A percentile compares a stretch with the other conserved stretches of the same genome.
Conservation (phyloP, 2,329 filamentous ascomycete species). For the Monosporascus cannonballus region DNA sequence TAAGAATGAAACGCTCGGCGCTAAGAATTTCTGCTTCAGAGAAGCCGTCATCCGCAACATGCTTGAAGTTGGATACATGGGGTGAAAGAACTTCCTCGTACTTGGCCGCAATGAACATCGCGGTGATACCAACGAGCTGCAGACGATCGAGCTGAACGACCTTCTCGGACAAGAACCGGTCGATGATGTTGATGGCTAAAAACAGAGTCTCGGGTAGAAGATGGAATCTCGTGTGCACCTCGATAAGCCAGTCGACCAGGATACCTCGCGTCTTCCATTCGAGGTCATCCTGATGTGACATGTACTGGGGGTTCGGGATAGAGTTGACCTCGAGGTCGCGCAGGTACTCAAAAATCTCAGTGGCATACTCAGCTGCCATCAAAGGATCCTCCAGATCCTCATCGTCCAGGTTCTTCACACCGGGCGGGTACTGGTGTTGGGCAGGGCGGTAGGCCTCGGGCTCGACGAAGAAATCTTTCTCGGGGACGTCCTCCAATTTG, state of each 20-base stretch:
- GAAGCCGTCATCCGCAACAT: constrained; percentile 95
- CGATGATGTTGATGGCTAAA: constrained; percentile 95
- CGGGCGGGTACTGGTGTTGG: constrained; percentile 25
- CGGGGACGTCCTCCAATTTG: constrained; percentile 26
- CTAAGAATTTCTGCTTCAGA: constrained; percentile 91
- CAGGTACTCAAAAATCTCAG: constrained; percentile 95
- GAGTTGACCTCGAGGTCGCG: constrained; percentile 74
- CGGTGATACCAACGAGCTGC: constrained; percentile 93
- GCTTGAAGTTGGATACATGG: constrained; percentile 93
- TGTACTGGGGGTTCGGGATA: constrained; percentile 87
- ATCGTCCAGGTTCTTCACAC: constrained; percentile 64
- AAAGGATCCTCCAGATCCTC: constrained; percentile 91
- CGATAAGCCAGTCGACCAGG: constrained; percentile 94
- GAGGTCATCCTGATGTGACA: constrained; percentile 87
- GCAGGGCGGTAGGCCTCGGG: constrained; percentile 21
- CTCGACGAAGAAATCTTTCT: constrained; percentile 22
- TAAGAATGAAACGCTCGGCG: constrained; percentile 91
- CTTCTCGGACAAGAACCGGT: constrained; percentile 93
- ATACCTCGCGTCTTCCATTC: constrained; percentile 99
- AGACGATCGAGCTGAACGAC: constrained; percentile 93
- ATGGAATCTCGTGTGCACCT: constrained; percentile 95
- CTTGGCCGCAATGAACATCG: constrained; percentile 99
- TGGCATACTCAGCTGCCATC: constrained; percentile 97
- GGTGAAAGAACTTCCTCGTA: constrained; percentile 98
- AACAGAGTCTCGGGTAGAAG: constrained; percentile 94